Base-by-base conservation (phyloP, 2,329 filamentous ascomycete species). In the Nigrospora osmanthi region DNA sequence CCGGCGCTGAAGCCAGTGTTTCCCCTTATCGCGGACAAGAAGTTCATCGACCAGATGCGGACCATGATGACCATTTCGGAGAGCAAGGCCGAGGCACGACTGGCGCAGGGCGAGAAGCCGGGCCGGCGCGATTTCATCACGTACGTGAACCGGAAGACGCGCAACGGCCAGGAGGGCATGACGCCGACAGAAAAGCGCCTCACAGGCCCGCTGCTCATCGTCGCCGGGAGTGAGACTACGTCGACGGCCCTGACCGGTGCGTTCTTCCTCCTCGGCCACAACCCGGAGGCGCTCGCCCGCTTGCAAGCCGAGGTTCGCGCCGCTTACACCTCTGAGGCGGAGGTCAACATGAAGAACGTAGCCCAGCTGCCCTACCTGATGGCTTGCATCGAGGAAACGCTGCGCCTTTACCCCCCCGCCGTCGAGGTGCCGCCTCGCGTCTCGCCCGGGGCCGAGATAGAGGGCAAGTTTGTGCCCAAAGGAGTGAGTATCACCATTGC, bases 171-270 rank as follows among this genome's bases (percentile, higher is more conserved):
- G 9, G 23, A 28, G 23, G 23, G 23, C 23, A 28, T 28, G 23
- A 28, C 23, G 9, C 23, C 23, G 5, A 28, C 2, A 10, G 23
- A 28, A 10, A 28, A 28, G 23, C 23, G 9, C 7, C 23, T 28
- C 23, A 28, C 23, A 2, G 23, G 23, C 23, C 23, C 23, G 23
- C 23, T 61, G 12, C 52, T 68, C 3, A 59, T 76, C 33, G 57
- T 70, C 14, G 72, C 71, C 7, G 72, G 73, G 5, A 70, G 68
- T 2, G 73, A 77, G 52, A 78, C 73, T 4, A 75, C 72, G 1
- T 69, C 73, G 0, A 73, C 70, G 0, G 56, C 70, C 2, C 59
- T 76, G n/a, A 55, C 62, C 48, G 54, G 69, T 49, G 52, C 61
- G 47, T 52, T 60, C 0, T 75, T 63, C 47, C 54, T 69, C 4